Percentiles rank a stretch among this genome's conserved stretches.
Conservation (phyloP, 768 basidiomycete genomes). For the Lactifluus subvellereus region DNA sequence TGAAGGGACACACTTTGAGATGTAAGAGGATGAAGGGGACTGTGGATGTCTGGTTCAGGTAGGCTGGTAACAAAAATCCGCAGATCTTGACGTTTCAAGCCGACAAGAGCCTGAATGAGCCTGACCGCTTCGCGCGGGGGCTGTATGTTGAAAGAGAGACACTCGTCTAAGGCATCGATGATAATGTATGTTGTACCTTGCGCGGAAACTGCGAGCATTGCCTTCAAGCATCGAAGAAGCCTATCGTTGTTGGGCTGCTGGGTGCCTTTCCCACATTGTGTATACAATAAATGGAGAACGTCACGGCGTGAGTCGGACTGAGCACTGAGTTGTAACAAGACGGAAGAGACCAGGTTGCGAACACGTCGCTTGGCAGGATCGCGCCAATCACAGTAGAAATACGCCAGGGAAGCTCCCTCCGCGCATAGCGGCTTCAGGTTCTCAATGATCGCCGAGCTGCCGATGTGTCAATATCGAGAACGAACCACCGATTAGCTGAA, state of each 20-base stretch:
- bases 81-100: constrained; percentile 3
- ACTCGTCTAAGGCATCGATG: constrained; percentile 28
- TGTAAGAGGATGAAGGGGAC: constrained; percentile 2
- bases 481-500: neutral
- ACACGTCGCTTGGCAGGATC: constrained; percentile 20
- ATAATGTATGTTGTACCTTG: constrained; percentile 22
- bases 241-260: neutral
- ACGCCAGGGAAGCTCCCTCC: constrained; percentile 17
- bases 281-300: constrained; percentile 3
- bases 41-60: neutral
- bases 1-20: constrained; percentile 10
- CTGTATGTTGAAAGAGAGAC: constrained; percentile 11
- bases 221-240: constrained; percentile 19
- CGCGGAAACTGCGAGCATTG: constrained; percentile 5
- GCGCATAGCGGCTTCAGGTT: neutral
- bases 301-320: constrained; percentile 1
- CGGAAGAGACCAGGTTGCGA: constrained; percentile 21
- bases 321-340: constrained; percentile 25
- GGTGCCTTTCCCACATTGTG: neutral
- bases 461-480: neutral
- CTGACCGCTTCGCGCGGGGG: neutral
- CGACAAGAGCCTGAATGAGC: constrained; percentile 12
- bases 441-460: constrained; percentile 14
- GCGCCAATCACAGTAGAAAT: constrained; percentile 27
- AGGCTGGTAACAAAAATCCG: constrained; percentile 12